Evolutionary conservation across 306 rosid genomes (phyloP).

Genomic region (Hippophae gyantsensis): DNA sequence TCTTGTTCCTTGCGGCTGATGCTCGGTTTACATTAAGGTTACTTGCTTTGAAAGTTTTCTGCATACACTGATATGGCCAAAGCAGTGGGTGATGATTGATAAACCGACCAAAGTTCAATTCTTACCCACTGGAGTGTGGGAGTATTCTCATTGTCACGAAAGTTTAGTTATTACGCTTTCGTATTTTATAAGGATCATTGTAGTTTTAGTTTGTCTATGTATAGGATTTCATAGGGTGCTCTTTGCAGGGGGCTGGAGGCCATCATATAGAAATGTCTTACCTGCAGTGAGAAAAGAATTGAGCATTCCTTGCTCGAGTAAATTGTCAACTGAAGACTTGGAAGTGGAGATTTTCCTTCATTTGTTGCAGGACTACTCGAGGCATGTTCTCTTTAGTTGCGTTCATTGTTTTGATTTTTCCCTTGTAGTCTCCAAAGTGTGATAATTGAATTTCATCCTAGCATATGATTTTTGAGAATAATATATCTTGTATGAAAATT

Average conservation of each 20-base stretch:
- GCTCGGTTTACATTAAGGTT: slow-evolving; percentile 83
- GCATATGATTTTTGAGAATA: no score
- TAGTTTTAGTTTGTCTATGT: slow-evolving; percentile 7
- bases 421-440: slow-evolving; percentile 1
- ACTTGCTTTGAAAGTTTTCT: neutral
- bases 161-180: neutral
- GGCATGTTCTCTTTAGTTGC: slow-evolving; percentile 26
- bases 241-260: slow-evolving; percentile 90
- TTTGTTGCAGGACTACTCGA: slow-evolving; percentile 48
- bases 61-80: neutral
- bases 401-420: neutral
- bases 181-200: neutral
- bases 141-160: neutral
- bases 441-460: no score
- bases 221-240: slow-evolving; percentile 11
- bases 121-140: slow-evolving; percentile 2
- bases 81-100: neutral
- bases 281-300: slow-evolving; percentile 65
- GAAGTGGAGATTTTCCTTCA: slow-evolving; percentile 91
- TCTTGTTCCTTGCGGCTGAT: slow-evolving; percentile 86
- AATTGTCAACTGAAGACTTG: slow-evolving; percentile 68
- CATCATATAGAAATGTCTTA: slow-evolving; percentile 80
- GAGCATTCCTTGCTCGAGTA: slow-evolving; percentile 62
- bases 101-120: neutral
- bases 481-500: no score